phyloP scores from a whole-genome alignment of 306 rosid genomes.

The Vigna trinervia region DNA sequence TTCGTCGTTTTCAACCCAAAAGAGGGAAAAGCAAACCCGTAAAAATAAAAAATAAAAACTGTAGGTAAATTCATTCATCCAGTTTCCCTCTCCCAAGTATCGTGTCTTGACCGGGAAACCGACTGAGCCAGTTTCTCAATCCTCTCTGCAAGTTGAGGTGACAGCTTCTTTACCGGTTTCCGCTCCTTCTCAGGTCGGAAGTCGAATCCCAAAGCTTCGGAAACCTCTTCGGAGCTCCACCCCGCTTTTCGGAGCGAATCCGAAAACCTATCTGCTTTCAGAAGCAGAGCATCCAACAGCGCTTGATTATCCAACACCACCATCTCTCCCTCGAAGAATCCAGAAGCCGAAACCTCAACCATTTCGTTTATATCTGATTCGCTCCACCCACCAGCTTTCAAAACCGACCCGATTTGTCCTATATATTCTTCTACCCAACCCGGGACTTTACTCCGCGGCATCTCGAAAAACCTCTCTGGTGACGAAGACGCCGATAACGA shows the following conservation, averaged over 20 bases:
- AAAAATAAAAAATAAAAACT: constrained; percentile 6
- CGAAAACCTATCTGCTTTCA: constrained; percentile 79
- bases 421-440: constrained; percentile 90
- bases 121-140: constrained; percentile 92
- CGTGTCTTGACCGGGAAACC: constrained; percentile 66
- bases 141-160: constrained; percentile 74
- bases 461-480: constrained; percentile 76
- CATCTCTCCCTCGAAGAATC: constrained; percentile 83
- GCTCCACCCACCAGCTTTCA: constrained; percentile 87
- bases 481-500: constrained; percentile 61
- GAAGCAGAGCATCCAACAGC: constrained; percentile 76
- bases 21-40: constrained; percentile 45
- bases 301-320: constrained; percentile 87
- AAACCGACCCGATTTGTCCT: constrained; percentile 73
- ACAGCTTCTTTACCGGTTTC: constrained; percentile 82
- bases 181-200: constrained; percentile 88
- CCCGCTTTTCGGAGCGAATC: constrained; percentile 91
- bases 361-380: constrained; percentile 84
- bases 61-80: neutral
- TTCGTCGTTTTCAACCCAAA: constrained; percentile 39
- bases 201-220: constrained; percentile 89
- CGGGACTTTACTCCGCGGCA: constrained; percentile 60
- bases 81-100: constrained; percentile 20
- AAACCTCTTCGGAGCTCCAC: constrained; percentile 98
- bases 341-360: constrained; percentile 77